These are phyloP conservation scores for Meira nashicola DNA, from an alignment of 1,284 basidiomycete genomes.

Conservation along the genomic window DNA sequence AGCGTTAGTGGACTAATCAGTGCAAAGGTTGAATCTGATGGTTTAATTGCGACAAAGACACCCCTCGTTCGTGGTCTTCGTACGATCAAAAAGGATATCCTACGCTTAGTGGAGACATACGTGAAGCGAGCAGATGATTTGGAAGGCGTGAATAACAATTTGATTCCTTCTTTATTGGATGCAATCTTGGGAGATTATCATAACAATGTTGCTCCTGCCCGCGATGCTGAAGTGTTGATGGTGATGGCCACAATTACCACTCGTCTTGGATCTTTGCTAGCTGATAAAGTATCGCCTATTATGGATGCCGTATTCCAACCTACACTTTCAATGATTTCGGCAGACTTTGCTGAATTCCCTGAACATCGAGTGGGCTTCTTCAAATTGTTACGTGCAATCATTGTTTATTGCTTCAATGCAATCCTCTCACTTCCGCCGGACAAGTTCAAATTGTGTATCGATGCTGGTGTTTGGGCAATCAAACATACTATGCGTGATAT, in stretches of 20 bases:
- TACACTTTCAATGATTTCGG: conserved; percentile 97
- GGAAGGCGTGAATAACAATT: conserved; percentile 80
- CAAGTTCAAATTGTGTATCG: conserved; percentile 97
- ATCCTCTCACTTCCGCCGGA: conserved; percentile 78
- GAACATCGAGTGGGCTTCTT: conserved; percentile 98
- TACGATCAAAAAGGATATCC: conserved; percentile 97
- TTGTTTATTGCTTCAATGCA: conserved; percentile 93
- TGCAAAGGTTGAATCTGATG: conserved; percentile 73
- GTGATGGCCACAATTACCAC: conserved; percentile 93
- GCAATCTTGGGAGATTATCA: conserved; percentile 96
- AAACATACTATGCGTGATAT: conserved; percentile 99
- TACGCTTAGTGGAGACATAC: conserved; percentile 93
- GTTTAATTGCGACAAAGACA: conserved; percentile 89
- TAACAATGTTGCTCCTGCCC: conserved; percentile 83
- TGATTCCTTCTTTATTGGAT: conserved; percentile 92
- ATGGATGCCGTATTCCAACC: conserved; percentile 95
- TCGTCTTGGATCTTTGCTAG: conserved; percentile 58
- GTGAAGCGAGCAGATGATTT: conserved; percentile 94
- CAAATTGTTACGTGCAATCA: conserved; percentile 88
- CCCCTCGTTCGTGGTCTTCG: conserved; percentile 90
- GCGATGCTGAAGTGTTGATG: conserved; percentile 96
- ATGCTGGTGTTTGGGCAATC: conserved; percentile 98
- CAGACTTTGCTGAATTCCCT: conserved; percentile 95
- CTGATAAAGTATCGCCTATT: conserved; percentile 90
- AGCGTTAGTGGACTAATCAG: conserved; percentile 97